Evolutionary conservation across 352 stramenopile species (phyloP).

Genomic region (Pythium biforme): DNA sequence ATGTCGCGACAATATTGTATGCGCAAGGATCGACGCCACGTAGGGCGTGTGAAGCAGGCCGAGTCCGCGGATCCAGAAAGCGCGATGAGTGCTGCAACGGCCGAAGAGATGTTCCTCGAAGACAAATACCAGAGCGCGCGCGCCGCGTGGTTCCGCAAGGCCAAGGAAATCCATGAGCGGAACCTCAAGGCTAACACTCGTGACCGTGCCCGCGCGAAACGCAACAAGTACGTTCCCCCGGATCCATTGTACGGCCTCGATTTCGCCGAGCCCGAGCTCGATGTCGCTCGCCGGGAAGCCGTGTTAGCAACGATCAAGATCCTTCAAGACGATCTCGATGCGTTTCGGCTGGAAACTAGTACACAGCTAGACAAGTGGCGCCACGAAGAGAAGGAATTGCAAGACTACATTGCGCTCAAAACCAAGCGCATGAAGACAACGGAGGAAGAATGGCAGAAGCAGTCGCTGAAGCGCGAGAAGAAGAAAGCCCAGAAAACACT

Average conservation of each 20-base stretch:
- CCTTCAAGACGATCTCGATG: constrained; percentile 54
- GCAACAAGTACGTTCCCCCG: constrained; percentile 47
- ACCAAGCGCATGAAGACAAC: constrained; percentile 72
- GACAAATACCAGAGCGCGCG: constrained; percentile 59
- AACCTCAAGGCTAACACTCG: constrained; percentile 33
- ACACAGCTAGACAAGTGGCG: constrained; percentile 55
- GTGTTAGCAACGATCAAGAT: constrained; percentile 46
- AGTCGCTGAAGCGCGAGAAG: constrained; percentile 76
- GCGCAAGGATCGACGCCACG: constrained; percentile 60
- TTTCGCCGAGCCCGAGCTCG: constrained; percentile 61
- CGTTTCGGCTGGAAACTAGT: constrained; percentile 61
- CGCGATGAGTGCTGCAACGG: constrained; percentile 25
- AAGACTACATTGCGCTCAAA: constrained; percentile 77
- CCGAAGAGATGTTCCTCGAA: constrained; percentile 70
- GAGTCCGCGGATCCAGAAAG: constrained; percentile 23
- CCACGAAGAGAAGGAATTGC: constrained; percentile 63
- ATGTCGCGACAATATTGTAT: constrained; percentile 77
- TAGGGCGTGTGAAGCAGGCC: constrained; percentile 27
- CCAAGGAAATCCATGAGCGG: constrained; percentile 37
- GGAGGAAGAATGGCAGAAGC: constrained; percentile 80
- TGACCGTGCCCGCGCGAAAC: constrained; percentile 26
- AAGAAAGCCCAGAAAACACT: constrained; percentile 78
- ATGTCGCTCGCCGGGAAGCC: constrained; percentile 59
- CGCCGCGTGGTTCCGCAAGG: constrained; percentile 40
- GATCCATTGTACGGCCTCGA: constrained; percentile 52